Percentiles rank a stretch among this genome's conserved stretches.
phyloP scores from a whole-genome alignment of 441 rosid species.

The Euphorbia schlechtendalii region DNA sequence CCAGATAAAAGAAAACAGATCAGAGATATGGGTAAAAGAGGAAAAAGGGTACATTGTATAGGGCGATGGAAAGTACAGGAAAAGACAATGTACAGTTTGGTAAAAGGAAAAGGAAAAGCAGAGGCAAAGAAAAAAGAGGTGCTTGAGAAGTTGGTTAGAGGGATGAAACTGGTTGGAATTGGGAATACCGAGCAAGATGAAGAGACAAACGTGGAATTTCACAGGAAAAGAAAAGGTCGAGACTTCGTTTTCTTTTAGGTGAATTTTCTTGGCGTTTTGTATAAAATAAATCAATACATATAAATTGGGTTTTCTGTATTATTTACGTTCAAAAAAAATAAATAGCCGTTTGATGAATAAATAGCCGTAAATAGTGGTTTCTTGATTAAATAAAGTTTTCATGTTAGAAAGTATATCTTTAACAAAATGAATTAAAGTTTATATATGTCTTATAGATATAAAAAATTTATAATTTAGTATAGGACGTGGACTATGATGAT shows the following conservation, averaged over 20 bases:
- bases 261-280: not conserved
- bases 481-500: no score
- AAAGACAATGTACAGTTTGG: conserved; percentile 4
- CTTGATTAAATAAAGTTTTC: no score
- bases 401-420: no score
- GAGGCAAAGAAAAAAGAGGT: conserved; percentile 17
- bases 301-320: no score
- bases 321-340: no score
- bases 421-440: no score
- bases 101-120: conserved; percentile 1
- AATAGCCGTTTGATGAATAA: no score
- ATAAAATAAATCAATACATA: no score
- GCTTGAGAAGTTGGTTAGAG: conserved; percentile 5
- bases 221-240: conserved; percentile 4
- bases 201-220: conserved; percentile 20
- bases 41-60: conserved; percentile 15
- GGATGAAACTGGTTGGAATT: conserved; percentile 4
- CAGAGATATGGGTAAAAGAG: conserved; percentile 12
- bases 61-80: conserved; percentile 7
- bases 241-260: conserved; percentile 1
- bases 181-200: not conserved
- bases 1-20: conserved; percentile 1
- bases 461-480: no score
- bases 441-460: no score
- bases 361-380: no score